Evolutionary conservation across 73 alveolate genomes (phyloP), one percentile per base, ranked within the genome.

Genomic region (Strombidium stylifer): DNA sequence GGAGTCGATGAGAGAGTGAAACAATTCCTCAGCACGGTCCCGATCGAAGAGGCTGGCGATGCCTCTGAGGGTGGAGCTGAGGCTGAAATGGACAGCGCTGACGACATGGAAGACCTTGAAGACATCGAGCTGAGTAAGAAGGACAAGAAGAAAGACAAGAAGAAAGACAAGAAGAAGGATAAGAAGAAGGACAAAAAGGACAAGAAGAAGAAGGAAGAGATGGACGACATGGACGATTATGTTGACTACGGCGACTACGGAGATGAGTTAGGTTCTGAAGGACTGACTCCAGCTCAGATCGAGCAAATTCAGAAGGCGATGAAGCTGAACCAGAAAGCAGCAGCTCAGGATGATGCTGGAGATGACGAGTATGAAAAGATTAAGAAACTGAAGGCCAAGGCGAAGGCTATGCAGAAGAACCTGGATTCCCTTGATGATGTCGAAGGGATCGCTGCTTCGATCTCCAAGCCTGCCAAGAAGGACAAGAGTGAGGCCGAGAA

Each of bases 1-100:
- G 50, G 49, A 23, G 46, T 59, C 19, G 73, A 59, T 59, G 73
- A 59, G 23, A 59, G 40, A 26, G 28, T 59, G 12, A 19, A 59
- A 47, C 18, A 28, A 3, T 19, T 26, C 35, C 11, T 59, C 2
- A 10, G 26, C 4, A 59, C 35, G 28, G 35, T n/a, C 11, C 16
- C 18, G 11, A 3, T 35, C 11, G 59, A 47, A 2, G 37, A 16
- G 36, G 59, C 5, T 14, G 59, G 24, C 11, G 36, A 47, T 5
- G 59, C 4, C 18, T 5, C 16, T 2, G 59, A 47, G n/a, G 59
- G 19, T n/a, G 59, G 19, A 25, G 59, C 11, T 2, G n/a, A 2
- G 47, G 67, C 47, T 21, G 48, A 42, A 16, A 58, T 28, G 18
- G 80, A 66, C 27, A 58, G 28, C 11, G 69, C 26, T 1, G 35